Base-by-base conservation (phyloP, 2,329 filamentous ascomycete genomes). In the Aschersonia sp. region DNA sequence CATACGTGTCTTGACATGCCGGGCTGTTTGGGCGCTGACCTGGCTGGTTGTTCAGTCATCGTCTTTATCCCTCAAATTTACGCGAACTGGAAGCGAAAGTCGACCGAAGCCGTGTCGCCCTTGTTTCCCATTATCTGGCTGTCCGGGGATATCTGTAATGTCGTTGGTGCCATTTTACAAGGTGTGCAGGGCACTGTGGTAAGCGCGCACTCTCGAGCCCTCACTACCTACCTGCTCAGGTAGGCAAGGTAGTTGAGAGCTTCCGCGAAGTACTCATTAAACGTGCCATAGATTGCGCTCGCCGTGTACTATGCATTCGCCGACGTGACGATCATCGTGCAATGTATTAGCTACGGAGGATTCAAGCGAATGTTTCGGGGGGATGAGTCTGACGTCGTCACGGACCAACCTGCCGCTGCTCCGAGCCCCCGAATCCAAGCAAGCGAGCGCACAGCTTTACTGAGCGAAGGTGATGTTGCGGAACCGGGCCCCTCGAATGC, bases 11-110 rank as follows among this genome's bases (percentile, higher is more conserved):
- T 44, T 42, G 8, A 30, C 30, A 11, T 29, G 11, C n/a, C 44
- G 1, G 29, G 9, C n/a, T 32, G 9, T 6, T 4, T 30, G 5
- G n/a, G 39, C 11, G 39, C 44, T 48, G 39, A 45, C 37, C 46
- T 10, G 29, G 32, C 1, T 42, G 40, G 2, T 8, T 5, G 8
- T 31, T 42, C 49, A 68, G 85, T 97, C 49, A 87, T 97, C 37
- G 92, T 98, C 49, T 98, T 95, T 69, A 92, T 87, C 1, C 92
- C 92, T 2, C 92, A 98, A 57, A 95, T 98, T 56, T 83, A 95
- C 56, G 87, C 95, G 60, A 95, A 95, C 62, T 95, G 95, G 68
- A 82, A 81, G 52, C 79, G 88, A 48, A 71, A 78, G 54, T 94
- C 84, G 41, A 87, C 88, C 49, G 87, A 95, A 61, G 90, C 88